phyloP scores from a whole-genome alignment of 352 stramenopile species.

The Phytopythium sindhum region DNA sequence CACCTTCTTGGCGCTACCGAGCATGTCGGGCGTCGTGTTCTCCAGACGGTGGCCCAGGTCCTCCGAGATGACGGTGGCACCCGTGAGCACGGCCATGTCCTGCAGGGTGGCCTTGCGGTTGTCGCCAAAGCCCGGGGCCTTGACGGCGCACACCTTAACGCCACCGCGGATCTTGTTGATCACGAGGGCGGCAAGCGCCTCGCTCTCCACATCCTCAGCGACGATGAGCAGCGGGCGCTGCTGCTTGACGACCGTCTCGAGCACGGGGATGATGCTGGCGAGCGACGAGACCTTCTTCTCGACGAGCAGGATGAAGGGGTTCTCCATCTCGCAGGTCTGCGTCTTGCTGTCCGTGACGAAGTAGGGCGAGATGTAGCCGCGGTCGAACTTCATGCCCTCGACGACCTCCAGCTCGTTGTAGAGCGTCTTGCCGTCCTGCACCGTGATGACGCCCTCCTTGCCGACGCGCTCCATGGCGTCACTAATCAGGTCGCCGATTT shows the following conservation, averaged over 20 bases:
- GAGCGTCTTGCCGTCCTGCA: conserved; percentile 99
- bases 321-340: conserved; percentile 98
- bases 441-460: conserved; percentile 98
- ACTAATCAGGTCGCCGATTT: conserved; percentile 98
- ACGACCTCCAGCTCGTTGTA: conserved; percentile 99
- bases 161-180: conserved; percentile 99
- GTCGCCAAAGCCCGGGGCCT: conserved; percentile 99
- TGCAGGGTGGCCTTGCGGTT: conserved; percentile 99
- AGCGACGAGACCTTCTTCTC: conserved; percentile 99
- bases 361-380: conserved; percentile 99
- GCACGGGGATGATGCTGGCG: conserved; percentile 95
- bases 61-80: conserved; percentile 97
- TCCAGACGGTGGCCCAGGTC: conserved; percentile 99
- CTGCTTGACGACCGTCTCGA: conserved; percentile 97
- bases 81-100: conserved; percentile 99
- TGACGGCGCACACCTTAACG: conserved; percentile 99
- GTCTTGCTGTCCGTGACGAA: conserved; percentile 99
- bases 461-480: conserved; percentile 99
- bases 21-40: conserved; percentile 93
- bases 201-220: conserved; percentile 99
- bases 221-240: conserved; percentile 98
- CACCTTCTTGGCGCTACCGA: conserved; percentile 94
- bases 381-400: conserved; percentile 99
- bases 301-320: conserved; percentile 98
- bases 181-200: conserved; percentile 98